A percentile compares a stretch with the other conserved stretches of the same genome.
Conservation (phyloP, 495 filamentous ascomycete genomes). For the Xanthoparmelia taractica region DNA sequence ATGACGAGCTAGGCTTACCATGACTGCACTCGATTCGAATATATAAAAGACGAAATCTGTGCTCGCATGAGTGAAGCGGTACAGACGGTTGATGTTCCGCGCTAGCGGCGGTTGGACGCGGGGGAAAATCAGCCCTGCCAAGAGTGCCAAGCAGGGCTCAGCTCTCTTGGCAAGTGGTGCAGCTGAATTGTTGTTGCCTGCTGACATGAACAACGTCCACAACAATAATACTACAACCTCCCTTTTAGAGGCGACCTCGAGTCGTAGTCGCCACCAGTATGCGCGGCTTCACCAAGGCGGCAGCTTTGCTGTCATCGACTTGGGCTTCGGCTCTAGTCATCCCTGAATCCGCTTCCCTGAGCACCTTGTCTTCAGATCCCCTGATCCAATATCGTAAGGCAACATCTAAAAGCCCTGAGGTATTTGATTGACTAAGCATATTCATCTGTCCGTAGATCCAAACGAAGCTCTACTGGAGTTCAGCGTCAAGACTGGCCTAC, state of each 20-base stretch:
- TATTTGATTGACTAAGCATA: neutral
- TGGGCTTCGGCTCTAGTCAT: slow-evolving; percentile 21
- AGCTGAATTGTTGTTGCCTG: neutral
- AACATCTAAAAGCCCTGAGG: too few species aligned
- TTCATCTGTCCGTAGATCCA: slow-evolving; percentile 16
- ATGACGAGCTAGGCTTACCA: slow-evolving; percentile 9
- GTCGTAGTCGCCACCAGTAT: slow-evolving; percentile 21
- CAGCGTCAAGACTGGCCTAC: slow-evolving; percentile 9
- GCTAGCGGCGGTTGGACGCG: neutral
- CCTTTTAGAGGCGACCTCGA: slow-evolving; percentile 20
- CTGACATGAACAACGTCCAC: neutral
- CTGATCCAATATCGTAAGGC: slow-evolving; percentile 22
- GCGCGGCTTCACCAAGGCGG: slow-evolving; percentile 26
- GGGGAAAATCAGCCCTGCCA: neutral
- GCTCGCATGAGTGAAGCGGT: neutral
- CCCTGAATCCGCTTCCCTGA: slow-evolving; percentile 18
- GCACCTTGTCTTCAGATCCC: slow-evolving; percentile 3
- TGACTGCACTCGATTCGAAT: neutral
- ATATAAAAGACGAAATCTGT: neutral
- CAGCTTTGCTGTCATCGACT: slow-evolving; percentile 24
- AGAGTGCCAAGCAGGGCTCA: neutral
- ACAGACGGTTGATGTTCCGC: neutral
- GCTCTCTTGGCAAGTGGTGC: neutral
- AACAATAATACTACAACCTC: neutral
- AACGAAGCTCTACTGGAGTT: slow-evolving; percentile 19